phyloP scores from a whole-genome alignment of 2,329 filamentous ascomycete genomes.

The Sclerotinia subarctica region DNA sequence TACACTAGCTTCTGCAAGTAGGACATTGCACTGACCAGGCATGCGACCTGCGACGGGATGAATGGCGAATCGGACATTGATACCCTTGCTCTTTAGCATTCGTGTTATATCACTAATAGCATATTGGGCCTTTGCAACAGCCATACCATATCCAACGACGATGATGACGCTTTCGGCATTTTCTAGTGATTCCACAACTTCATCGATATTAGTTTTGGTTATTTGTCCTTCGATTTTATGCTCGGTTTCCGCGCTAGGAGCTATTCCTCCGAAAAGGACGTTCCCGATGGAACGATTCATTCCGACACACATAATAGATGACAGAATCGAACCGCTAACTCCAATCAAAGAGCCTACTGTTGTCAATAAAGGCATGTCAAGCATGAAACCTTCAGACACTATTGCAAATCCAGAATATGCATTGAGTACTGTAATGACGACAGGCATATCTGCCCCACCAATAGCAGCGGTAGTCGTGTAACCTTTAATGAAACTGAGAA shows the following conservation, averaged over 20 bases:
- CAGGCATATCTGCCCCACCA: conserved; percentile 91
- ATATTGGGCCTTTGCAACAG: conserved; percentile 89
- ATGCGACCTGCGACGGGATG: conserved; percentile 88
- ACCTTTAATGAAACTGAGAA: conserved; percentile 79
- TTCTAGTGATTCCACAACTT: conserved; percentile 71
- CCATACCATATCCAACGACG: conserved; percentile 85
- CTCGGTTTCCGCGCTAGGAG: conserved; percentile 58
- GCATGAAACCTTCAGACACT: conserved; percentile 88
- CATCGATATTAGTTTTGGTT: conserved; percentile 74
- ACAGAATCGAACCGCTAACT: conserved; percentile 83
- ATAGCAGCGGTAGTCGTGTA: conserved; percentile 86
- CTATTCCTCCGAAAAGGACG: conserved; percentile 80
- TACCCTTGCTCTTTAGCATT: conserved; percentile 68
- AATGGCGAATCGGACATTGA: conserved; percentile 85
- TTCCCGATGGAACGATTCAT: conserved; percentile 93
- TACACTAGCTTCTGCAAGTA: conserved; percentile 82
- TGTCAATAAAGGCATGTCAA: conserved; percentile 80
- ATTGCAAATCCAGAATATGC: conserved; percentile 89
- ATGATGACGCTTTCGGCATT: conserved; percentile 85
- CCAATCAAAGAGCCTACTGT: conserved; percentile 85
- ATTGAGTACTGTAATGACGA: conserved; percentile 86
- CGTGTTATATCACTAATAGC: conserved; percentile 79
- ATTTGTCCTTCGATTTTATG: conserved; percentile 78
- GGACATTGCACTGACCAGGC: conserved; percentile 90
- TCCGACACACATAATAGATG: conserved; percentile 81